phyloP scores from a whole-genome alignment of 2,329 filamentous ascomycete genomes.

The Aspergillus ochraceus region DNA sequence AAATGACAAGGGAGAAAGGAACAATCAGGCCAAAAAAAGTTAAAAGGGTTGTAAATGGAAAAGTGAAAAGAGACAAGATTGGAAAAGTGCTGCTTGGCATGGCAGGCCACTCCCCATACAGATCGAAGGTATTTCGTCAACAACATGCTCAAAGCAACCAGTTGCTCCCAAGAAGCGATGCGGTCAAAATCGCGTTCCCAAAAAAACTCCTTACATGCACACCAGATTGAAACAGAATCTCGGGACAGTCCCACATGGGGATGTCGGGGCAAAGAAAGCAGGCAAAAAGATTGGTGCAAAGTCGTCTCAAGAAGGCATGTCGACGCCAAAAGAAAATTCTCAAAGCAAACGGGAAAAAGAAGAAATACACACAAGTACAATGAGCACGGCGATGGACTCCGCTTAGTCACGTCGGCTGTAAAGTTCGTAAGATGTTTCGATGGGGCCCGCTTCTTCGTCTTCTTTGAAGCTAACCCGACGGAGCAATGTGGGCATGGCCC shows the following conservation, averaged over 20 bases:
- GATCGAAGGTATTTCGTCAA: slow-evolving; percentile 22
- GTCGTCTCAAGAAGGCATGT: slow-evolving; percentile 24
- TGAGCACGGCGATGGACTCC: neutral
- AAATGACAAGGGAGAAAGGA: slow-evolving; percentile 14
- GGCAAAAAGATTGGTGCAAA: slow-evolving; percentile 25
- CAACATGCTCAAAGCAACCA: slow-evolving; percentile 25
- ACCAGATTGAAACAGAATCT: slow-evolving; percentile 8
- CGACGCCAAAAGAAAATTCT: slow-evolving; percentile 9
- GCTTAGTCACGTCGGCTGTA: slow-evolving; percentile 33
- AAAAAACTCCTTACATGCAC: slow-evolving; percentile 28
- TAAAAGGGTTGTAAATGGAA: slow-evolving; percentile 12
- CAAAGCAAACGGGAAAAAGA: slow-evolving; percentile 7
- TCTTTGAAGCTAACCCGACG: slow-evolving; percentile 42
- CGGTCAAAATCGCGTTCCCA: slow-evolving; percentile 22
- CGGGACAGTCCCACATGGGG: slow-evolving; percentile 16
- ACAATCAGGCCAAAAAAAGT: slow-evolving; percentile 16
- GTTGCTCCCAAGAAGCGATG: slow-evolving; percentile 19
- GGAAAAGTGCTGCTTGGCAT: slow-evolving; percentile 17
- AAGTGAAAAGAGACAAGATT: slow-evolving; percentile 13
- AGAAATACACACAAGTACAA: neutral
- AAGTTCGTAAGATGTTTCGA: slow-evolving; percentile 42
- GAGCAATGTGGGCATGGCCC: slow-evolving; percentile 36
- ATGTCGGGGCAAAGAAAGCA: slow-evolving; percentile 16
- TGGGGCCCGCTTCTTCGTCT: slow-evolving; percentile 38
- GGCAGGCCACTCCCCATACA: slow-evolving; percentile 19